Evolutionary conservation across 1,284 basidiomycete genomes (phyloP), one percentile per base, ranked within the genome.

Genomic region (Tranzscheliella williamsii): DNA sequence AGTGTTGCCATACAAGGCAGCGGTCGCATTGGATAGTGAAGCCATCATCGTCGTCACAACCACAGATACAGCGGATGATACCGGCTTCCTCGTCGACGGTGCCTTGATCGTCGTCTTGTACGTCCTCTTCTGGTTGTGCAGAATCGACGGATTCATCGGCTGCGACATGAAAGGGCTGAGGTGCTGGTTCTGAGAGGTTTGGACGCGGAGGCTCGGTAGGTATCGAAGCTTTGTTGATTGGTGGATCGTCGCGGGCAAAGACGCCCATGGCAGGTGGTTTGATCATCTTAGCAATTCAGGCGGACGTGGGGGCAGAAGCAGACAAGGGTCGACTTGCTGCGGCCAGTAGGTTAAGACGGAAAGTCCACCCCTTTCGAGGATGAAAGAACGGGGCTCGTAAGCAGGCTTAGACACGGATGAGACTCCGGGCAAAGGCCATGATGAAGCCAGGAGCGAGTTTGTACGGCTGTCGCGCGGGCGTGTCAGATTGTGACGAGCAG

Each of bases 21-120:
- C 83, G 80, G 77, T 95, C 93, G 79, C 92, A 96, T 21, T 89
- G 90, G 50, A 95, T 91, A 15, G 87, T 89, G 79, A 91, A 92
- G 15, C 91, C 91, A 75, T 93, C 91, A 79, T 93, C 92, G 68
- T 86, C 84, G 33, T 84, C 80, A 56, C 72, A 78, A 7, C 65
- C 85, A 71, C 89, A 91, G 41, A 90, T 87, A 73, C 90, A 91
- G 36, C 70, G 54, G 24, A 72, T 72, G 32, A 72, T 49, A 24
- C 70, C 70, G 12, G 65, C 48, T 33, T 72, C 70, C 24, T 72
- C 70, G 40, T 72, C 70, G 22, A 66, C 63, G 2, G 70, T 72
- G 36, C 61, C 67, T 27, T 65, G 64, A 32, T 70, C 67, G 50
- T 70, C 60, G 32, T 66, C 57, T 12, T 69, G 48, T 31, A 46